Evolutionary conservation across 1,284 basidiomycete species (phyloP).

Genomic region (Vanrija sp.): DNA sequence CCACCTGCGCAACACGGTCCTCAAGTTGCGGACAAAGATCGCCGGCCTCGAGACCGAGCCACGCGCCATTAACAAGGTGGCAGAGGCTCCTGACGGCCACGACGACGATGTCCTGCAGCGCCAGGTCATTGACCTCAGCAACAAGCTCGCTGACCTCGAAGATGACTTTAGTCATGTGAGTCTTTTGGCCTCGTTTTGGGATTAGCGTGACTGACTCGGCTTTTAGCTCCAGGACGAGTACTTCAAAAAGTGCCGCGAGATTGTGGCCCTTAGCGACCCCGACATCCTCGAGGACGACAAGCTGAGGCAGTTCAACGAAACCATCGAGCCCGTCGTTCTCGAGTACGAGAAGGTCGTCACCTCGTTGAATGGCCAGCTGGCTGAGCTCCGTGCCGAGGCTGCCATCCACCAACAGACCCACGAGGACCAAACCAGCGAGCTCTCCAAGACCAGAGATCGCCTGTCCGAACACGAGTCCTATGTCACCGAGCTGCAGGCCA

Average conservation of each 20-base stretch:
- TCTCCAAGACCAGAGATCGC: conserved; percentile 62
- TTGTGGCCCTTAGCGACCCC: conserved; percentile 30
- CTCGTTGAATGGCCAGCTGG: conserved; percentile 82
- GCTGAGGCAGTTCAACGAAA: conserved; percentile 75
- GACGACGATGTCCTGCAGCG: conserved; percentile 74
- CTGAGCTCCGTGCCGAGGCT: conserved; percentile 80
- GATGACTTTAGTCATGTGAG: conserved; percentile 44
- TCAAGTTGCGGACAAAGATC: conserved; percentile 59
- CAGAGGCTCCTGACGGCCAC: neutral
- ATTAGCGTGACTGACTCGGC: neutral
- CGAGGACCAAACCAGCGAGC: conserved; percentile 79
- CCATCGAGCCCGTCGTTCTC: conserved; percentile 94
- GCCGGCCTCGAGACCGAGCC: conserved; percentile 60
- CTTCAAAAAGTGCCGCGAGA: conserved; percentile 42
- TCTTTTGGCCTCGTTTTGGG: neutral
- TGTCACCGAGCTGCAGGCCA: conserved; percentile 73
- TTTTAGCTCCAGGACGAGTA: conserved; percentile 42
- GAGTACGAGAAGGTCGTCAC: conserved; percentile 98
- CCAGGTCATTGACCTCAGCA: conserved; percentile 13
- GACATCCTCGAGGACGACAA: conserved; percentile 20
- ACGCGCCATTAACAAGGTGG: conserved; percentile 17
- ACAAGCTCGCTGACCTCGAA: conserved; percentile 34
- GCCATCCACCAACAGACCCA: conserved; percentile 47
- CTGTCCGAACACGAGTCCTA: conserved; percentile 77
- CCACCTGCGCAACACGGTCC: conserved; percentile 82